A percentile compares a stretch with the other conserved stretches of the same genome.
These are phyloP conservation scores for Xylaria nigripes DNA, from an alignment of 495 filamentous ascomycete genomes.

Conservation along the genomic window DNA sequence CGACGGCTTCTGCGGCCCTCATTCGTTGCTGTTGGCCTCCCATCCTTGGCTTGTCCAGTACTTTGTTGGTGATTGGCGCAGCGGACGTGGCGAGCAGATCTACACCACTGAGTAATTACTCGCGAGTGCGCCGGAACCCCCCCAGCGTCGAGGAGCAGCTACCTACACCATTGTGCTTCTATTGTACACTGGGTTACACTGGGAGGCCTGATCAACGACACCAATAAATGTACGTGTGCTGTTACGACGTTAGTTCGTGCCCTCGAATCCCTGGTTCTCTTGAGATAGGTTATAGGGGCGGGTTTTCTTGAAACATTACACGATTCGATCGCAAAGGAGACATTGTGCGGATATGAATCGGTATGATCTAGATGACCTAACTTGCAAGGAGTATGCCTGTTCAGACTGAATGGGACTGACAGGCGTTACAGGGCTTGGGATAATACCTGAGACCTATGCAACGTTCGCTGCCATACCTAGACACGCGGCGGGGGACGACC, in stretches of 20 bases:
- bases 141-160: neutral
- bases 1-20: neutral
- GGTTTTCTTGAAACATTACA: neutral
- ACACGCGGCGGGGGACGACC: too few species aligned
- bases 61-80: neutral
- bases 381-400: neutral
- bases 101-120: neutral
- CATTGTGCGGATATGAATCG: neutral
- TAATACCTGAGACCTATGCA: too few species aligned
- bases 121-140: neutral
- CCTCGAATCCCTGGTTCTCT: neutral
- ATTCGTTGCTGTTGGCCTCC: constrained; percentile 1
- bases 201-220: neutral
- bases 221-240: neutral
- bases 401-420: too few species aligned
- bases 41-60: neutral
- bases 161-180: neutral
- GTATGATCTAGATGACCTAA: neutral
- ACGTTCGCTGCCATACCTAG: too few species aligned
- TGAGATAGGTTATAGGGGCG: neutral
- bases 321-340: neutral
- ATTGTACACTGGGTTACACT: constrained; percentile 1
- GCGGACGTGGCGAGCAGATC: constrained; percentile 1
- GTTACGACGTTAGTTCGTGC: neutral
- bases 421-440: too few species aligned